Evolutionary conservation across 2,329 filamentous ascomycete species (phyloP).

Genomic region (Domatiomyces catenatus): DNA sequence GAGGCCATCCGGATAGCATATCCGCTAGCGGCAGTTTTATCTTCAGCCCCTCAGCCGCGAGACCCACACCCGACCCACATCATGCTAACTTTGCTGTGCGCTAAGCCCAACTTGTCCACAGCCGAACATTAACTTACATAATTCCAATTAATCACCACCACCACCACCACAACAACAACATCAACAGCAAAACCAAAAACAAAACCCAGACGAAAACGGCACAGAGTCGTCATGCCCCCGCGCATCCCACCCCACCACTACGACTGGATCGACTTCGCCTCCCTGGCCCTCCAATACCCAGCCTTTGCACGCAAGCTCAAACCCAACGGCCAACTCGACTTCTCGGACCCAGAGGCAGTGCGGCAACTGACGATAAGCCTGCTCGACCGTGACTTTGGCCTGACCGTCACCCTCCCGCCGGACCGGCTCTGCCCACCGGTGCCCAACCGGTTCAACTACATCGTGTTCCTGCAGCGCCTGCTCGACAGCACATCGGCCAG

Average conservation of each 20-base stretch:
- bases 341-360: slow-evolving; percentile 60
- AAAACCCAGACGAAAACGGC: too few species aligned
- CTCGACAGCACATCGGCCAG: slow-evolving; percentile 50
- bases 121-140: too few species aligned
- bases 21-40: too few species aligned
- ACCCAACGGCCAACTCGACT: slow-evolving; percentile 53
- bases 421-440: slow-evolving; percentile 80
- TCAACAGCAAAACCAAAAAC: too few species aligned
- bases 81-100: too few species aligned
- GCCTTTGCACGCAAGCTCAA: slow-evolving; percentile 46
- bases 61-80: too few species aligned
- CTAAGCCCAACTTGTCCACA: too few species aligned
- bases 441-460: slow-evolving; percentile 60
- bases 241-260: background rate
- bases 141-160: too few species aligned
- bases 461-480: slow-evolving; percentile 73
- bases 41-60: too few species aligned
- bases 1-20: too few species aligned
- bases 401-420: slow-evolving; percentile 54
- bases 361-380: slow-evolving; percentile 65
- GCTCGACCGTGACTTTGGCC: slow-evolving; percentile 57
- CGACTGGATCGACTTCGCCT: slow-evolving; percentile 40
- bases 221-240: background rate
- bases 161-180: too few species aligned
- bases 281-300: slow-evolving; percentile 42